phyloP scores from a whole-genome alignment of 257 asterid species.

The Jacaranda mimosifolia region DNA sequence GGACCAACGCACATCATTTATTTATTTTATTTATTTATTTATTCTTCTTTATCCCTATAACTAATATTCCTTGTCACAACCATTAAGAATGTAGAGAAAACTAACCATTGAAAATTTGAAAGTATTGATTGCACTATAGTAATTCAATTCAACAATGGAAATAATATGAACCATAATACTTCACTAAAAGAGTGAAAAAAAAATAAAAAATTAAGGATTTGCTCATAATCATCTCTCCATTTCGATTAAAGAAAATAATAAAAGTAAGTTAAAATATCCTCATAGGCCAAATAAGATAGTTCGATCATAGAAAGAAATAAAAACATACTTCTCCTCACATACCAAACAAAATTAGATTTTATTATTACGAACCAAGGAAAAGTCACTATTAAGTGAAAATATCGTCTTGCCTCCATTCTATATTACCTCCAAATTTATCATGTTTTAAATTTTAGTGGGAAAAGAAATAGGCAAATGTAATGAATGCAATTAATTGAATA shows the following conservation, averaged over 20 bases:
- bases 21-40: conserved; percentile 24
- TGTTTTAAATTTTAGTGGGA: neutral
- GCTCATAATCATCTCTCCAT: neutral
- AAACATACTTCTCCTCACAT: too few relatives aligned
- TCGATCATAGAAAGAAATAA: too few relatives aligned
- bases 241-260: too few relatives aligned
- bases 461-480: neutral
- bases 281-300: too few relatives aligned
- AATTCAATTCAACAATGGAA: neutral
- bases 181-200: neutral
- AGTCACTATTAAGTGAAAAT: too few relatives aligned
- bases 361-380: too few relatives aligned
- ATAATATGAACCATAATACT: neutral
- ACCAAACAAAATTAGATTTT: too few relatives aligned
- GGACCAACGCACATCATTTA: conserved; percentile 47
- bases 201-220: too few relatives aligned
- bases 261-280: too few relatives aligned
- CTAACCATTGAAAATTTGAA: neutral
- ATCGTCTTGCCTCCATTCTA: neutral
- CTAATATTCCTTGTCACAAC: neutral
- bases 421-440: neutral
- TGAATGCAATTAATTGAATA: neutral
- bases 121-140: too few relatives aligned
- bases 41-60: neutral
- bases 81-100: neutral